These are phyloP conservation scores for Jatropha curcas DNA, from an alignment of 345 rosid species.

Conservation along the genomic window DNA sequence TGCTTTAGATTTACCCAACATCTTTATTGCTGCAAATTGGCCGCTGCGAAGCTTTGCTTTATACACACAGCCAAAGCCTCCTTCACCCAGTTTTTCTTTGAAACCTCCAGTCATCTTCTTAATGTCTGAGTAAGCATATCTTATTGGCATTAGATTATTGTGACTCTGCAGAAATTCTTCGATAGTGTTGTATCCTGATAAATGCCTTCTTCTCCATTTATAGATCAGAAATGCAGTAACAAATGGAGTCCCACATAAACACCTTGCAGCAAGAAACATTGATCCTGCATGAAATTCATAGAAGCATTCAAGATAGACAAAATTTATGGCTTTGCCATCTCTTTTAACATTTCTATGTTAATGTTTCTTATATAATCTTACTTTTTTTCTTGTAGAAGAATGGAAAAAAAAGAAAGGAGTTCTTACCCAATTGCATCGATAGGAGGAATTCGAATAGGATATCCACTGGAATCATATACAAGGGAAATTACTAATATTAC, in stretches of 20 bases:
- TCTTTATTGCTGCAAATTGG: background rate
- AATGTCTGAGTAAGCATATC: background rate
- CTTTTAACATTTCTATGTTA: too few relatives aligned
- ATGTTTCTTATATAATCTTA: too few relatives aligned
- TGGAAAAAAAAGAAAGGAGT: too few relatives aligned
- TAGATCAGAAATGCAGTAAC: background rate
- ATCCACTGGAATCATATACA: too few relatives aligned
- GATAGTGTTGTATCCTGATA: background rate
- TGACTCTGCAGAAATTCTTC: conserved; percentile 12
- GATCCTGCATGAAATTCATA: background rate
- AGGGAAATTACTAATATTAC: too few relatives aligned
- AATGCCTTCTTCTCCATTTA: conserved; percentile 12
- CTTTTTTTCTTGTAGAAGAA: too few relatives aligned
- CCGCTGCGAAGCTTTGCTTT: conserved; percentile 11
- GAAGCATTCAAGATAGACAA: too few relatives aligned
- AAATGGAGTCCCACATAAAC: background rate
- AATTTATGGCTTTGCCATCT: too few relatives aligned
- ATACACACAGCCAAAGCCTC: background rate
- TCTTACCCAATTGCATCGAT: too few relatives aligned
- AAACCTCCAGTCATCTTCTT: background rate
- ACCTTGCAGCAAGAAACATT: background rate
- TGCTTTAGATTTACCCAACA: conserved; percentile 3
- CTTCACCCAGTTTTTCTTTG: conserved; percentile 6
- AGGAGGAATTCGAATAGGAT: too few relatives aligned
- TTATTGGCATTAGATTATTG: background rate